phyloP scores from a whole-genome alignment of 441 rosid genomes.

The Croton setiger region DNA sequence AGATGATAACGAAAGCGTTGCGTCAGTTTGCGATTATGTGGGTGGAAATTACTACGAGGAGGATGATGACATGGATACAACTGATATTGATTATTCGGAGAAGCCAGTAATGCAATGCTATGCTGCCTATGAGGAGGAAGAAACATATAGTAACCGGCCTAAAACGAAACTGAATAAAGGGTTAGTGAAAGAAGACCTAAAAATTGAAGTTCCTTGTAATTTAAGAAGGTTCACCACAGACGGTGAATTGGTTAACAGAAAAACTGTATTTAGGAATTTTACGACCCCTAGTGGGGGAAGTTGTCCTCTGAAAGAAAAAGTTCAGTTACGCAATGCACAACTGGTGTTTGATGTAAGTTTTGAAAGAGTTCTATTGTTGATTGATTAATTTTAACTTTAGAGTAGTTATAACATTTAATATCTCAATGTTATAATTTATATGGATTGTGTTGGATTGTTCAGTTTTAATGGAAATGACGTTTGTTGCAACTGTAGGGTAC shows the following conservation, averaged over 20 bases:
- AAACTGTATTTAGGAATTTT: constrained; percentile 24
- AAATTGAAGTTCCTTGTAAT: constrained; percentile 55
- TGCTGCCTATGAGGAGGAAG: constrained; percentile 28
- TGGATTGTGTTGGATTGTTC: neutral
- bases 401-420: neutral
- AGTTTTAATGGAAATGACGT: constrained; percentile 1
- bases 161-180: constrained; percentile 54
- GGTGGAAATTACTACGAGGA: constrained; percentile 40
- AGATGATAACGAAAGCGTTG: constrained; percentile 55
- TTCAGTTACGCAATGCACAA: constrained; percentile 44
- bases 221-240: constrained; percentile 54
- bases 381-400: neutral
- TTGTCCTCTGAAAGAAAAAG: constrained; percentile 40
- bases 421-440: neutral
- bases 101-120: constrained; percentile 26
- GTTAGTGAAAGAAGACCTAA: constrained; percentile 52
- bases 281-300: constrained; percentile 41
- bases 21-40: constrained; percentile 47
- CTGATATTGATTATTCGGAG: constrained; percentile 24
- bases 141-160: constrained; percentile 30
- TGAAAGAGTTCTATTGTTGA: neutral
- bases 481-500: constrained; percentile 39
- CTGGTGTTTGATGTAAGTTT: constrained; percentile 19
- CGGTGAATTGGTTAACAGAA: constrained; percentile 40
- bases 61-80: constrained; percentile 25